Evolutionary conservation across 2,329 filamentous ascomycete genomes (phyloP).

Genomic region (Mycosphaerella arachidis): DNA sequence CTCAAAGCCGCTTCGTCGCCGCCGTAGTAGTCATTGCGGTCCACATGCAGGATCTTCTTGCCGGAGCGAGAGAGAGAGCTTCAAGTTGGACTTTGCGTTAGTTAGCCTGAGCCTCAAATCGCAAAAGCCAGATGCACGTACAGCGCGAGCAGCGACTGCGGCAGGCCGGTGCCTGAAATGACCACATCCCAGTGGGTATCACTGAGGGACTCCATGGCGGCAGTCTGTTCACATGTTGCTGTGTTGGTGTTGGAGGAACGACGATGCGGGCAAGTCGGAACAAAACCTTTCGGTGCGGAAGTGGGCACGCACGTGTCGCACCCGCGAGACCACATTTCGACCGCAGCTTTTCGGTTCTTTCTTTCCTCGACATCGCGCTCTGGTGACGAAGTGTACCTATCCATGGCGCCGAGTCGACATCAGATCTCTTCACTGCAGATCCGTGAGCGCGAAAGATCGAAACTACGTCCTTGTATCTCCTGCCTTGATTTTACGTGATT

Average conservation of each 20-base stretch:
- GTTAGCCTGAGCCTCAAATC: slow-evolving; percentile 49
- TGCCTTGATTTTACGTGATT: slow-evolving; percentile 46
- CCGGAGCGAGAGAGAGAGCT: slow-evolving; percentile 89
- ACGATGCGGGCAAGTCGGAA: slow-evolving; percentile 1
- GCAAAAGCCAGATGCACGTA: slow-evolving; percentile 35
- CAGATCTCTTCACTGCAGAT: slow-evolving; percentile 42
- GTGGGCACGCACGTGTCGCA: not conserved
- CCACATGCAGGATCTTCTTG: slow-evolving; percentile 87
- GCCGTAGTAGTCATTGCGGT: slow-evolving; percentile 84
- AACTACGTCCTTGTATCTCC: slow-evolving; percentile 48
- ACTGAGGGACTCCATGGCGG: slow-evolving; percentile 47
- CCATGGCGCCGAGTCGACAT: slow-evolving; percentile 22
- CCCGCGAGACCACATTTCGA: slow-evolving; percentile 5
- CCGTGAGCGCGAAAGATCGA: slow-evolving; percentile 42
- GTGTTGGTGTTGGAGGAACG: slow-evolving; percentile 3
- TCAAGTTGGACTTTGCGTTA: slow-evolving; percentile 56
- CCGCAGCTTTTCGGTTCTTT: slow-evolving; percentile 3
- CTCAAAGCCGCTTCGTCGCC: slow-evolving; percentile 79
- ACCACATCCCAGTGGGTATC: slow-evolving; percentile 50
- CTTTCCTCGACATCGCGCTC: slow-evolving; percentile 30
- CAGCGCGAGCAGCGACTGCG: slow-evolving; percentile 52
- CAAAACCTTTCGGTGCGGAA: not conserved
- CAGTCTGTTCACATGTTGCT: slow-evolving; percentile 7
- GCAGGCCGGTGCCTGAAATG: slow-evolving; percentile 50
- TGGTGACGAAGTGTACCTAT: slow-evolving; percentile 21